These are phyloP conservation scores for Polytrichum commune DNA, from an alignment of 225 moss, liverwort and hornwort genomes.

Conservation along the genomic window DNA sequence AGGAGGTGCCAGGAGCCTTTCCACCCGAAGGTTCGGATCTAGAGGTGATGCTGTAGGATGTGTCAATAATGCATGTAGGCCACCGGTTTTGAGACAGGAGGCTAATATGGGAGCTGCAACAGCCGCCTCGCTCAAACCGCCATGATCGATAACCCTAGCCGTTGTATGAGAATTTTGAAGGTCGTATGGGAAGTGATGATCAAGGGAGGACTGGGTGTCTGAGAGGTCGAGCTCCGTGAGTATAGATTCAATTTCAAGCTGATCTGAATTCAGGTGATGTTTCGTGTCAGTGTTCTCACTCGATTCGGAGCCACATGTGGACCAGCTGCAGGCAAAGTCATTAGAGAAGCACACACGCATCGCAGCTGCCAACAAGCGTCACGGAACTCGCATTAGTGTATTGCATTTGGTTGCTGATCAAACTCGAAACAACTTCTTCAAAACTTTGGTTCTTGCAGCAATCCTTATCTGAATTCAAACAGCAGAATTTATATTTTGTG, in stretches of 20 bases:
- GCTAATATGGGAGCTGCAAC: too few species aligned
- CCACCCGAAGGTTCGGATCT: not conserved
- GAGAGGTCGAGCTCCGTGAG: not conserved
- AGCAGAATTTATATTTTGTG: too few species aligned
- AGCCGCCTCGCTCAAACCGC: not conserved
- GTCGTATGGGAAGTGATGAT: not conserved
- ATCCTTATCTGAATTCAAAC: too few species aligned
- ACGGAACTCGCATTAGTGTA: too few species aligned
- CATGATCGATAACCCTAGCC: not conserved
- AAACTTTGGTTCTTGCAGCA: too few species aligned
- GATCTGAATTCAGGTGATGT: not conserved
- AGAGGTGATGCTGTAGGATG: not conserved
- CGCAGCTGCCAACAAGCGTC: not conserved
- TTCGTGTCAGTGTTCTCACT: not conserved
- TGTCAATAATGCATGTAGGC: not conserved
- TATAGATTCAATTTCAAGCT: not conserved
- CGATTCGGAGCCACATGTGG: not conserved
- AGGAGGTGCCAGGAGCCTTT: not conserved
- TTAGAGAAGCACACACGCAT: not conserved
- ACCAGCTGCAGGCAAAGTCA: not conserved
- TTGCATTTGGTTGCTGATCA: too few species aligned
- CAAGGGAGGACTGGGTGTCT: not conserved
- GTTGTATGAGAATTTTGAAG: not conserved
- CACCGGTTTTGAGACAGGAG: constrained; percentile 1
- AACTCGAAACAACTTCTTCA: too few species aligned